A percentile compares a stretch with the other conserved stretches of the same genome.
phyloP scores from a whole-genome alignment of 768 basidiomycete genomes.

The Suillus luteus region DNA sequence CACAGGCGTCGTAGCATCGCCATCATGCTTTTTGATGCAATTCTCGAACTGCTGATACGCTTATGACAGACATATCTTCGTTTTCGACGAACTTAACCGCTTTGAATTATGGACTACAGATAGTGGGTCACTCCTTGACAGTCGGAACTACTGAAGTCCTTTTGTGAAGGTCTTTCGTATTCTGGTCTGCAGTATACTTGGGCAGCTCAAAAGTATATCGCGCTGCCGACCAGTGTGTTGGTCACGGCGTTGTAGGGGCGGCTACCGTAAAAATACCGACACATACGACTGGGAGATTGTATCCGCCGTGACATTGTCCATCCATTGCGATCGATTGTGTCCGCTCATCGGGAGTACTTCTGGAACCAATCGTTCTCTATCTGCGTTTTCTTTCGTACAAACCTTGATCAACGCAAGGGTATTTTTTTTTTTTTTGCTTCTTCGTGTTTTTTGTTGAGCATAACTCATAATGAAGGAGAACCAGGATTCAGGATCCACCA shows the following conservation, averaged over 20 bases:
- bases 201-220: neutral
- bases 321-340: neutral
- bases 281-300: neutral
- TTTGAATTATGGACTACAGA: neutral
- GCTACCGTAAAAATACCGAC: neutral
- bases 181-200: neutral
- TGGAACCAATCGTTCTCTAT: too few relatives aligned
- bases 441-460: too few relatives aligned
- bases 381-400: too few relatives aligned
- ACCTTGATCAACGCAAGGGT: too few relatives aligned
- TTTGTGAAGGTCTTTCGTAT: neutral
- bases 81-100: neutral
- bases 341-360: too few relatives aligned
- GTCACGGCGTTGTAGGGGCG: neutral
- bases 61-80: neutral
- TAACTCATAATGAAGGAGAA: too few relatives aligned
- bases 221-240: neutral
- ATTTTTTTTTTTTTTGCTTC: too few relatives aligned
- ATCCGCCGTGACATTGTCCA: neutral
- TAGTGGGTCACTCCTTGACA: neutral
- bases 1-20: neutral
- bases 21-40: neutral
- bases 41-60: neutral
- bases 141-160: neutral
- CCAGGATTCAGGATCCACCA: too few relatives aligned